Evolutionary conservation across 2,329 filamentous ascomycete species (phyloP).

Genomic region (Xylariaceae sp.): DNA sequence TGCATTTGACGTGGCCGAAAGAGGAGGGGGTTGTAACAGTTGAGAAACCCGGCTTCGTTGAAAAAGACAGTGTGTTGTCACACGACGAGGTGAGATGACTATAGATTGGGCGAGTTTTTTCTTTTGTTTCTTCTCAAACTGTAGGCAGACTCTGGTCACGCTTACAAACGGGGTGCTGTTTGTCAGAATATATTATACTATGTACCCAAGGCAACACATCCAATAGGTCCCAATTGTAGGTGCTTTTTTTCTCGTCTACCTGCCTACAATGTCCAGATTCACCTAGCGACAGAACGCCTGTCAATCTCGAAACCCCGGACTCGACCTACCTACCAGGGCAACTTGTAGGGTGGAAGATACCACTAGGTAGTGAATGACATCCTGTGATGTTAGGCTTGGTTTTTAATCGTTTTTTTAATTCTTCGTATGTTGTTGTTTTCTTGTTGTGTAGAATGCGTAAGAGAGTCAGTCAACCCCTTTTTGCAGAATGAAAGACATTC

Average conservation of each 20-base stretch:
- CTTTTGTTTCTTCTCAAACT: not conserved
- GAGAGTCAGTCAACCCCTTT: too few species aligned
- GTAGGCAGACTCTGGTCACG: not conserved
- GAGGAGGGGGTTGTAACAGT: constrained; percentile 1
- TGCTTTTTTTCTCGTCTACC: not conserved
- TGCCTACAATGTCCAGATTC: not conserved
- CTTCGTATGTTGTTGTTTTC: too few species aligned
- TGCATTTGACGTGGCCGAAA: constrained; percentile 3
- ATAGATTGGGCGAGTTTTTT: not conserved
- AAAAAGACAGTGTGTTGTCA: not conserved
- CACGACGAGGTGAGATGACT: constrained; percentile 4
- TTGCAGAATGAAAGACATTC: too few species aligned
- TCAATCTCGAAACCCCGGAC: not conserved
- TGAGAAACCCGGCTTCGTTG: constrained; percentile 2
- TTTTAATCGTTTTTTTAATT: too few species aligned
- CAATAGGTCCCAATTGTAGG: constrained; percentile 6
- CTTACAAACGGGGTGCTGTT: constrained; percentile 1
- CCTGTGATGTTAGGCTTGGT: not conserved
- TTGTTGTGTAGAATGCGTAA: too few species aligned
- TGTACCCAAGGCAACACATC: constrained; percentile 5
- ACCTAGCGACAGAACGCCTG: not conserved
- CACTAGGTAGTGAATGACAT: not conserved
- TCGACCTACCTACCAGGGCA: not conserved
- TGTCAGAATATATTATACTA: constrained; percentile 21
- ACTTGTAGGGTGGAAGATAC: not conserved